A percentile compares a stretch with the other conserved stretches of the same genome.
Conservation (phyloP, 345 rosid species). For the Gynandropsis gynandra region DNA sequence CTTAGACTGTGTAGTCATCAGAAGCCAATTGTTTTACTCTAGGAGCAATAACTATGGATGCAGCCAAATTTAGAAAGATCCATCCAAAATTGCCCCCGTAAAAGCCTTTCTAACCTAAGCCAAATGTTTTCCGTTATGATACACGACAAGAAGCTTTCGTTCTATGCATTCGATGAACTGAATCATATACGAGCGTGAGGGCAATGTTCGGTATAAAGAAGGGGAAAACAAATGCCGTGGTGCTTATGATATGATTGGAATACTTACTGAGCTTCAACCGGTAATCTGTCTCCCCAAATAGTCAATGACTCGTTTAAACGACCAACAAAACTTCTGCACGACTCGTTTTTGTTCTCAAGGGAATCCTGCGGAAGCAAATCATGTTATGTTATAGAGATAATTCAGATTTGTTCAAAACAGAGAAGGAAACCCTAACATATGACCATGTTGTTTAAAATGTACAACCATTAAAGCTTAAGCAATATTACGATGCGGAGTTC, state of each 20-base stretch:
- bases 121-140: background rate
- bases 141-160: background rate
- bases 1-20: conserved; percentile 65
- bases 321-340: conserved; percentile 50
- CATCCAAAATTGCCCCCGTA: conserved; percentile 33
- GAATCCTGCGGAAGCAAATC: conserved; percentile 54
- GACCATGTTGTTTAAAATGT: conserved; percentile 4
- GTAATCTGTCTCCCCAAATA: conserved; percentile 59
- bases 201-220: too few relatives aligned
- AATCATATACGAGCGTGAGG: too few relatives aligned
- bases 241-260: conserved; percentile 6
- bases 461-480: conserved; percentile 1
- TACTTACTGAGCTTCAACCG: conserved; percentile 69
- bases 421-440: background rate
- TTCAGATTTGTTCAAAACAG: conserved; percentile 1
- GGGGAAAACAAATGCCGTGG: background rate
- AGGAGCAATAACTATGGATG: conserved; percentile 67
- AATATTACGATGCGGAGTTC: conserved; percentile 5
- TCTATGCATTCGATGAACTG: too few relatives aligned
- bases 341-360: conserved; percentile 55
- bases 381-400: conserved; percentile 6
- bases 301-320: conserved; percentile 59
- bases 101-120: background rate
- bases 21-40: conserved; percentile 53
- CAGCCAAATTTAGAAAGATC: conserved; percentile 55